These are phyloP conservation scores for Teratosphaeria pseudoeucalypti DNA, from an alignment of 2,329 filamentous ascomycete species.

Conservation along the genomic window DNA sequence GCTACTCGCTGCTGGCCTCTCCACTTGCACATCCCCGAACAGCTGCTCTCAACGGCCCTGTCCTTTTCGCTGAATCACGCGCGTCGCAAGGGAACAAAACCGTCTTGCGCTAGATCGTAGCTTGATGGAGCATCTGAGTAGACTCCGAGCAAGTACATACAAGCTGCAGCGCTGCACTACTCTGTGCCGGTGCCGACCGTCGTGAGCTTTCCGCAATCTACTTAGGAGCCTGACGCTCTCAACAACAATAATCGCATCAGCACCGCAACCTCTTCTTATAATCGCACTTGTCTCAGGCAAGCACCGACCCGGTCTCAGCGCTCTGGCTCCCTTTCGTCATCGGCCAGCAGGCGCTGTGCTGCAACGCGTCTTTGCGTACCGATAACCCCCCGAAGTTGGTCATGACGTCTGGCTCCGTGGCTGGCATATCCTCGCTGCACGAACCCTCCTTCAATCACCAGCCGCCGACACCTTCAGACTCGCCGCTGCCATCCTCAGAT, in stretches of 20 bases:
- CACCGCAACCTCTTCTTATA: background rate
- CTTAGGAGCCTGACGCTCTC: background rate
- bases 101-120: background rate
- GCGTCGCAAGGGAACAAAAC: background rate
- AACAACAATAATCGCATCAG: background rate
- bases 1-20: background rate
- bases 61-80: background rate
- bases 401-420: background rate
- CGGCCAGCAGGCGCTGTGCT: background rate
- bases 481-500: slow-evolving; percentile 17
- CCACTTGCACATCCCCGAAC: background rate
- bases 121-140: background rate
- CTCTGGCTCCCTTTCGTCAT: background rate
- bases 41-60: background rate
- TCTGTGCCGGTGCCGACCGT: background rate
- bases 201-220: background rate
- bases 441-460: slow-evolving; percentile 10
- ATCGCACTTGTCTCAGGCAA: background rate
- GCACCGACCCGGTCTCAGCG: background rate
- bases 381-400: background rate
- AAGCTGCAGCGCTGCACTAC: background rate
- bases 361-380: background rate
- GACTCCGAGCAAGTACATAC: background rate
- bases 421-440: slow-evolving; percentile 13
- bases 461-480: slow-evolving; percentile 4